These are phyloP conservation scores for Lathyrus tuberosus DNA, from an alignment of 306 rosid species.

Conservation along the genomic window DNA sequence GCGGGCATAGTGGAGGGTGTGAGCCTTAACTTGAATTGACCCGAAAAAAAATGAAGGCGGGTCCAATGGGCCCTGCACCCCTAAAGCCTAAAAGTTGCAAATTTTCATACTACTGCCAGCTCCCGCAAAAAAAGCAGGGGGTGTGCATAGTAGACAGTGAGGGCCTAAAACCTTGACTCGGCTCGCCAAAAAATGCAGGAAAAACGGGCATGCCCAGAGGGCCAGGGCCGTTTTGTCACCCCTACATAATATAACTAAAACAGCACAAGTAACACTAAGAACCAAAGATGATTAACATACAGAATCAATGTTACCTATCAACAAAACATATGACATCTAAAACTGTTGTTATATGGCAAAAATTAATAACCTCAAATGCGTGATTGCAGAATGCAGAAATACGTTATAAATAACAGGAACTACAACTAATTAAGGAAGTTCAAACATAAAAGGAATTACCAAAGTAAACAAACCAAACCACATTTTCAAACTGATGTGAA, in stretches of 20 bases:
- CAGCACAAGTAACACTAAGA: conserved; percentile 5
- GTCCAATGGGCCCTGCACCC: no score
- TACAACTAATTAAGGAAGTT: conserved; percentile 5
- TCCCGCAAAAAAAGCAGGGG: no score
- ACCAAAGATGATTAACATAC: conserved; percentile 5
- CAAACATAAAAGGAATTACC: conserved; percentile 6
- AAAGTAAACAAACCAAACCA: neutral
- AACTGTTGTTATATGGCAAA: neutral
- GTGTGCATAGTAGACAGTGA: no score
- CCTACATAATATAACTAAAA: conserved; percentile 1
- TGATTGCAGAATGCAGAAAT: conserved; percentile 17
- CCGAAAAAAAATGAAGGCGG: no score
- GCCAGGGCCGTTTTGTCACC: neutral
- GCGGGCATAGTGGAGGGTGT: no score
- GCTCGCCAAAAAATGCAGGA: no score
- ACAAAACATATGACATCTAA: neutral
- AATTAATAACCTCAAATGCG: conserved; percentile 2
- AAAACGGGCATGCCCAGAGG: no score
- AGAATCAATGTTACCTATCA: conserved; percentile 19
- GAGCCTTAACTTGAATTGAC: no score
- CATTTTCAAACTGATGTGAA: conserved; percentile 5
- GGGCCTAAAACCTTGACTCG: no score
- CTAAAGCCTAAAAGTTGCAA: no score
- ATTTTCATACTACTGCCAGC: no score
- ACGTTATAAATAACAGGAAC: neutral